Evolutionary conservation across 805 yeast species (phyloP).

Genomic region (Henningerozyma blattae): DNA sequence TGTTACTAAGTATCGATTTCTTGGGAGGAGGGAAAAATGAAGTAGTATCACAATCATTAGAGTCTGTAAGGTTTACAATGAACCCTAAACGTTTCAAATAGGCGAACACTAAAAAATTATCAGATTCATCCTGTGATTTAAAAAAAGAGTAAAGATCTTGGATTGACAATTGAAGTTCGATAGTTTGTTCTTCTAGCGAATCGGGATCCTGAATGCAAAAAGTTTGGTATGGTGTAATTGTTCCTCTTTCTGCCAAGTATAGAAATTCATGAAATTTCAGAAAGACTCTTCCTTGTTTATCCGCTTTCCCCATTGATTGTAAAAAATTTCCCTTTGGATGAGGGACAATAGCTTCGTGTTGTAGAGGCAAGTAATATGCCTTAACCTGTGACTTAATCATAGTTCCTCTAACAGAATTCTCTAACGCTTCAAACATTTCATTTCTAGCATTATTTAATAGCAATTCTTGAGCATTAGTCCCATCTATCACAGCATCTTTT

Average conservation of each 20-base stretch:
- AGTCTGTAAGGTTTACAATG: slow-evolving; percentile 33
- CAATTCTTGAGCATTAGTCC: slow-evolving; percentile 40
- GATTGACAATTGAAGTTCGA: slow-evolving; percentile 37
- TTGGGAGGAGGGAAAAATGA: slow-evolving; percentile 8
- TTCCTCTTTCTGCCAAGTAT: slow-evolving; percentile 75
- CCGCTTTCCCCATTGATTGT: slow-evolving; percentile 57
- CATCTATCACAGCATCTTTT: slow-evolving; percentile 80
- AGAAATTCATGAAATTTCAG: slow-evolving; percentile 57
- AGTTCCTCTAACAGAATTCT: slow-evolving; percentile 34
- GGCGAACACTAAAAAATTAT: slow-evolving; percentile 56
- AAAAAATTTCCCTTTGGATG: slow-evolving; percentile 64
- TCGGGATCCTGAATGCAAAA: slow-evolving; percentile 9
- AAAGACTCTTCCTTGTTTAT: slow-evolving; percentile 35
- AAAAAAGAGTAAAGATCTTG: slow-evolving; percentile 52
- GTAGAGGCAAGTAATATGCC: slow-evolving; percentile 34
- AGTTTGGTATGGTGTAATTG: slow-evolving; percentile 30
- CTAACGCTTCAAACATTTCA: slow-evolving; percentile 64
- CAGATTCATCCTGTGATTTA: slow-evolving; percentile 30
- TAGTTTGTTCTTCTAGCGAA: slow-evolving; percentile 9
- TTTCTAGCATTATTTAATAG: slow-evolving; percentile 42
- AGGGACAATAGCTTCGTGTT: slow-evolving; percentile 27
- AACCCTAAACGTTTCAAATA: slow-evolving; percentile 71
- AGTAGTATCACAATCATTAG: slow-evolving; percentile 1
- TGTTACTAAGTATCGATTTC: neutral
- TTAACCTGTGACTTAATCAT: slow-evolving; percentile 36